Percentiles rank a stretch among this genome's conserved stretches.
Evolutionary conservation across 139 green algal genomes (phyloP).

Genomic region (Coelastrella sp.): DNA sequence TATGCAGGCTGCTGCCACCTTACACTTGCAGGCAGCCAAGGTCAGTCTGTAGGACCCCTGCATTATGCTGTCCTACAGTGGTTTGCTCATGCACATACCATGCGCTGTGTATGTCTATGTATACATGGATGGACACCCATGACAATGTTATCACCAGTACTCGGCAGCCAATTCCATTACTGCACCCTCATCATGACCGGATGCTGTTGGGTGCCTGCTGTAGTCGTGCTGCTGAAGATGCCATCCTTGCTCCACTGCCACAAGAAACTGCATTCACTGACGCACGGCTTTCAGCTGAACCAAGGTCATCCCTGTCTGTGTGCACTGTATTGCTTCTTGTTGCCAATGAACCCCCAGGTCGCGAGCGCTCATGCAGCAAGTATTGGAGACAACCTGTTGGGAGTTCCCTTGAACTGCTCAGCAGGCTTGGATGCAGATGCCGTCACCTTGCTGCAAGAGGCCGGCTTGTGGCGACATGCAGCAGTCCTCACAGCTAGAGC

Average conservation of each 20-base stretch:
- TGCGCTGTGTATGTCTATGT: no score
- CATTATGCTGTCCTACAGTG: neutral
- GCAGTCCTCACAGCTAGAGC: conserved; percentile 67
- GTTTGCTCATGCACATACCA: neutral
- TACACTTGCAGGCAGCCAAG: conserved; percentile 44
- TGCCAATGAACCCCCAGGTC: conserved; percentile 77
- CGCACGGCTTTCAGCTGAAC: no score
- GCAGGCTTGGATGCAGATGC: conserved; percentile 57
- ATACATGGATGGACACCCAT: conserved; percentile 30
- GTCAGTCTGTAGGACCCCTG: neutral
- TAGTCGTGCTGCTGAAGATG: neutral
- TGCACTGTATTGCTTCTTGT: no score
- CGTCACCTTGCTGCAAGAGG: conserved; percentile 61
- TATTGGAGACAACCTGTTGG: conserved; percentile 83
- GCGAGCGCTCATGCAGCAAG: conserved; percentile 80
- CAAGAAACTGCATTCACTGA: no score
- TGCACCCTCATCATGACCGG: neutral
- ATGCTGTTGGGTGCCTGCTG: no score
- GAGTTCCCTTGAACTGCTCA: conserved; percentile 82
- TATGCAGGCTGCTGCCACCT: conserved; percentile 31
- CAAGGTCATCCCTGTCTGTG: no score
- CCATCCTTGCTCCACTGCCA: no score
- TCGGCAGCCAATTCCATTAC: neutral
- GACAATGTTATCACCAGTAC: no score
- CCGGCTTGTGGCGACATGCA: conserved; percentile 79